Evolutionary conservation across 2,329 filamentous ascomycete species (phyloP).

Genomic region (Pezicula radicicola): DNA sequence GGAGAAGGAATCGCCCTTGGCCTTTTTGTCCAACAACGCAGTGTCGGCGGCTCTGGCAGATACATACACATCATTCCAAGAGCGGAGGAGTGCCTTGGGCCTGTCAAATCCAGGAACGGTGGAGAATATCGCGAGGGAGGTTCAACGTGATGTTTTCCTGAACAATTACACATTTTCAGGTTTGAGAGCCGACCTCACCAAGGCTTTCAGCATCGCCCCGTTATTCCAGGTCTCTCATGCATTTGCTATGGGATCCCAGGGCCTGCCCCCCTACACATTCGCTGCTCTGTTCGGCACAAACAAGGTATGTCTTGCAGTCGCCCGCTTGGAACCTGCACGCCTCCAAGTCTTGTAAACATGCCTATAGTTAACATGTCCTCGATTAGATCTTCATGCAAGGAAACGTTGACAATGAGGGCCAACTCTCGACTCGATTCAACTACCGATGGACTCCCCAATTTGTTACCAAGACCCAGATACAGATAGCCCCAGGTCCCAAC

Average conservation of each 20-base stretch:
- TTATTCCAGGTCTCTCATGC: conserved; percentile 98
- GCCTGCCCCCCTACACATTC: conserved; percentile 91
- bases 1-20: conserved; percentile 48
- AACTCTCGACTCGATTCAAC: conserved; percentile 86
- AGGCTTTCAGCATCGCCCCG: conserved; percentile 89
- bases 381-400: conserved; percentile 89
- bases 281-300: conserved; percentile 90
- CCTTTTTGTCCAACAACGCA: conserved; percentile 72
- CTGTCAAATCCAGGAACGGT: conserved; percentile 90
- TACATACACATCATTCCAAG: conserved; percentile 77
- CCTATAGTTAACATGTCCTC: conserved; percentile 15
- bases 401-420: conserved; percentile 89
- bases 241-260: conserved; percentile 87
- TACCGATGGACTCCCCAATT: conserved; percentile 80
- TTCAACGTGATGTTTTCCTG: conserved; percentile 93
- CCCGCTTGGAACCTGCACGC: neutral
- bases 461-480: conserved; percentile 83
- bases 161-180: conserved; percentile 97
- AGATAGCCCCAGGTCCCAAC: conserved; percentile 72
- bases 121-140: conserved; percentile 85
- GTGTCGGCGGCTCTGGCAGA: conserved; percentile 68
- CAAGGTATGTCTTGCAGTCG: conserved; percentile 62
- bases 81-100: conserved; percentile 83
- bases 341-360: neutral
- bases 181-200: conserved; percentile 92